A percentile compares a stretch with the other conserved stretches of the same genome.
phyloP scores from a whole-genome alignment of 2,329 filamentous ascomycete genomes.

The Penicillium crustosum region DNA sequence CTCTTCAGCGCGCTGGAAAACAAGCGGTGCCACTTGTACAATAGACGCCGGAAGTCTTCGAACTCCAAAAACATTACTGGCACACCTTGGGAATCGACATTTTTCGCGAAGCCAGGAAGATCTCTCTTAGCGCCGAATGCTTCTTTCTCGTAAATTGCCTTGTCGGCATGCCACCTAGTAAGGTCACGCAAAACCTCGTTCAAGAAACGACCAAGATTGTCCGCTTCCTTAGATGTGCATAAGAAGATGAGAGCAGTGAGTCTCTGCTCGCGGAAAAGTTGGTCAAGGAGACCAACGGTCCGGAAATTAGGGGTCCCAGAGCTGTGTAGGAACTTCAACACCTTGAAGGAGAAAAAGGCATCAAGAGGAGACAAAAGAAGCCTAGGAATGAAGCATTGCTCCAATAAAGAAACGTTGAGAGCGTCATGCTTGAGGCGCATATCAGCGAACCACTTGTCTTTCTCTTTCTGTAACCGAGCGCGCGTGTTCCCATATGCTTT shows the following conservation, averaged over 20 bases:
- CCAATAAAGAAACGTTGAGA: constrained; percentile 74
- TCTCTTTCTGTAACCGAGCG: constrained; percentile 70
- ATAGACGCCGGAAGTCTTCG: constrained; percentile 78
- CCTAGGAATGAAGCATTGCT: constrained; percentile 90
- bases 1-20: constrained; percentile 76
- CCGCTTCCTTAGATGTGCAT: constrained; percentile 85
- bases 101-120: constrained; percentile 75
- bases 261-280: constrained; percentile 79
- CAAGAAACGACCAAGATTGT: constrained; percentile 89
- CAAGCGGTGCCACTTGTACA: constrained; percentile 88
- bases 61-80: constrained; percentile 74
- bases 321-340: constrained; percentile 84
- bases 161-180: constrained; percentile 78
- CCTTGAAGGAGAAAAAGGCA: constrained; percentile 81
- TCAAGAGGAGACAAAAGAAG: constrained; percentile 80
- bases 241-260: constrained; percentile 81
- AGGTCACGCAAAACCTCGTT: constrained; percentile 79
- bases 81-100: constrained; percentile 68
- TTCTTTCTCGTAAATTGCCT: constrained; percentile 75
- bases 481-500: constrained; percentile 66
- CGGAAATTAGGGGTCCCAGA: constrained; percentile 83
- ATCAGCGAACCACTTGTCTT: constrained; percentile 73
- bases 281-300: constrained; percentile 77
- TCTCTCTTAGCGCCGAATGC: constrained; percentile 66
- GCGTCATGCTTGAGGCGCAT: constrained; percentile 63